Percentiles rank a stretch among this genome's conserved stretches.
Evolutionary conservation across 164 flowering plant species (phyloP).

Genomic region (Nymphaea thermarum): DNA sequence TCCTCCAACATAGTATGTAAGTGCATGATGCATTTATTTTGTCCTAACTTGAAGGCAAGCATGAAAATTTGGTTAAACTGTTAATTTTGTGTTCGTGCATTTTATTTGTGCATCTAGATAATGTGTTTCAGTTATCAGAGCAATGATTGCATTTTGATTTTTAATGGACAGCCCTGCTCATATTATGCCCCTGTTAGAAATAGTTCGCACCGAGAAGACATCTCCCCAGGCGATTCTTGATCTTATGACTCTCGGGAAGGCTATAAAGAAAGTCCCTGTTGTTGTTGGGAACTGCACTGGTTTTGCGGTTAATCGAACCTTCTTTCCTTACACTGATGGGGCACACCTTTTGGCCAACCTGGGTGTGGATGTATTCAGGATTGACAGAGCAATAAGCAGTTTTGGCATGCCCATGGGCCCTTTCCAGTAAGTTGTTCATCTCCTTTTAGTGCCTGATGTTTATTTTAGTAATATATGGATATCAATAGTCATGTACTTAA

Average conservation of each 20-base stretch:
- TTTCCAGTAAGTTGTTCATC: slow-evolving; percentile 54
- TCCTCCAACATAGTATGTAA: no score
- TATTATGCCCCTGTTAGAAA: slow-evolving; percentile 93
- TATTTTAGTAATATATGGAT: no score
- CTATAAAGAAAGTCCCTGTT: slow-evolving; percentile 82
- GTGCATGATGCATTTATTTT: neutral
- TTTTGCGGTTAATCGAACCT: slow-evolving; percentile 90
- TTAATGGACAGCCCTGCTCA: slow-evolving; percentile 82
- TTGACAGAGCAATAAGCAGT: slow-evolving; percentile 62
- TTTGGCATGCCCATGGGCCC: slow-evolving; percentile 97
- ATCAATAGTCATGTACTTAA: no score
- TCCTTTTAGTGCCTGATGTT: no score
- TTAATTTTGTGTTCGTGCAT: no score
- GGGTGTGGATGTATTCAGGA: slow-evolving; percentile 83
- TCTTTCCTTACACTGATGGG: slow-evolving; percentile 84
- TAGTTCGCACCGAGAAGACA: slow-evolving; percentile 77
- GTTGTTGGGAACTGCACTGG: slow-evolving; percentile 97
- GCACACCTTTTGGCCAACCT: slow-evolving; percentile 57
- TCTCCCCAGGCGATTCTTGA: slow-evolving; percentile 92
- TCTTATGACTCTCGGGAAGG: slow-evolving; percentile 81
- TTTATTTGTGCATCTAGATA: neutral
- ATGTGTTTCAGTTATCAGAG: slow-evolving; percentile 8
- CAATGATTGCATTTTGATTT: slow-evolving; percentile 1
- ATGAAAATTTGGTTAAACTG: no score
- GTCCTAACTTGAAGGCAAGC: neutral